A percentile compares a stretch with the other conserved stretches of the same genome.
Conservation (phyloP, 306 rosid genomes). For the Lablab purpureus region DNA sequence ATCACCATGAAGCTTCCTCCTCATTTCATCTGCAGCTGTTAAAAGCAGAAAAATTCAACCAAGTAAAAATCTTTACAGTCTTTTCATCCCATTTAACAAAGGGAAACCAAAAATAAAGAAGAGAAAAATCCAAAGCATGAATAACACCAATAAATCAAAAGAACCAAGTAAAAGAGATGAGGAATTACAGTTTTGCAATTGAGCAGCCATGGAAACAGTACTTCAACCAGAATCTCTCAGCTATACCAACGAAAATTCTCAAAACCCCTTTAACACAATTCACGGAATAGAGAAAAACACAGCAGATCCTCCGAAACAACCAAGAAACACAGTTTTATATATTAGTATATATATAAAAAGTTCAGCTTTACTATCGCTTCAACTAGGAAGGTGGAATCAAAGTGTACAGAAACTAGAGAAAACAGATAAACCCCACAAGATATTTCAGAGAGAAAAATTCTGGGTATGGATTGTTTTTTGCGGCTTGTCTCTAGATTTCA, state of each 20-base stretch:
- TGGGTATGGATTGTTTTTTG: conserved; percentile 45
- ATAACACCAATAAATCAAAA: conserved; percentile 9
- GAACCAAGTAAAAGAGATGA: background rate
- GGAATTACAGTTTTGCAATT: conserved; percentile 49
- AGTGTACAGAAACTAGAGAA: background rate
- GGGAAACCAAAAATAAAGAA: conserved; percentile 14
- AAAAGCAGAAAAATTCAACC: conserved; percentile 39
- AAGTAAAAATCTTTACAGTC: conserved; percentile 24
- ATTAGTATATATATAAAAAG: background rate
- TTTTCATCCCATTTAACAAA: background rate
- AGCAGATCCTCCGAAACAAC: conserved; percentile 43
- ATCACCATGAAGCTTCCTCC: conserved; percentile 53
- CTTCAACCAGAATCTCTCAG: conserved; percentile 38
- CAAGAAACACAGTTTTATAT: conserved; percentile 13
- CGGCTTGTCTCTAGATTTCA: conserved; percentile 49
- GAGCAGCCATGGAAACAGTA: conserved; percentile 56
- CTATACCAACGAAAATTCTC: conserved; percentile 30
- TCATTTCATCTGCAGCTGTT: conserved; percentile 59
- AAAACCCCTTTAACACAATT: conserved; percentile 34
- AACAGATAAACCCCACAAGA: conserved; percentile 44
- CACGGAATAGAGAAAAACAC: conserved; percentile 20
- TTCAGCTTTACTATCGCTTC: conserved; percentile 19
- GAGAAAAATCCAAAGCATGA: conserved; percentile 2
- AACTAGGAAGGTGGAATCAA: conserved; percentile 1
- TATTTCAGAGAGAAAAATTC: conserved; percentile 39